A percentile compares a stretch with the other conserved stretches of the same genome.
These are phyloP conservation scores for Anacardium occidentale DNA, from an alignment of 345 rosid genomes.

Conservation along the genomic window DNA sequence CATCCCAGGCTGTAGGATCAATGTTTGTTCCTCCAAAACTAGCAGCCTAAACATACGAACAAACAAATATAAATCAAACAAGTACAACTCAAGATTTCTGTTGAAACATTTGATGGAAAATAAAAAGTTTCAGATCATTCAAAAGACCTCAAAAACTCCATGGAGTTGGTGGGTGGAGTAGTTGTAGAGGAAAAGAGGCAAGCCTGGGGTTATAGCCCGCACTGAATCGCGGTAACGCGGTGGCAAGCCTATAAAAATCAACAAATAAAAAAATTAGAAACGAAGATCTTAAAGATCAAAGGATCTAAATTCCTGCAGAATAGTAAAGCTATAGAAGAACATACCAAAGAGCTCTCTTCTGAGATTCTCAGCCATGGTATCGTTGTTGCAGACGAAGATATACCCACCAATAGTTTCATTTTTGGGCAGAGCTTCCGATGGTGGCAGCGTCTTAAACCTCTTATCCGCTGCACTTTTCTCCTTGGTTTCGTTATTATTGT, in stretches of 20 bases:
- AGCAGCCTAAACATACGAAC: conserved; percentile 54
- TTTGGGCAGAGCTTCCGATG: conserved; percentile 84
- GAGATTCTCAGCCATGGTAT: conserved; percentile 95
- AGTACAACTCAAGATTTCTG: no score
- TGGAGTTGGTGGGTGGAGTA: conserved; percentile 99
- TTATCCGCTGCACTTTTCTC: conserved; percentile 51
- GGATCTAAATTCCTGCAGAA: background rate
- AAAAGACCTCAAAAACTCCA: conserved; percentile 81
- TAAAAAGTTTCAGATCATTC: background rate
- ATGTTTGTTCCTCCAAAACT: conserved; percentile 98
- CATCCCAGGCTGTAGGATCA: conserved; percentile 91
- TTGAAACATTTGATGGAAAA: background rate
- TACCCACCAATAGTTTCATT: conserved; percentile 93
- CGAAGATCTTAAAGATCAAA: background rate
- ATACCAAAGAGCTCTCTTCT: conserved; percentile 87
- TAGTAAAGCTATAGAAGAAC: background rate
- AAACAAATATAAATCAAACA: background rate
- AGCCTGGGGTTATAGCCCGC: conserved; percentile 93
- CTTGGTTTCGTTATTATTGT: conserved; percentile 33
- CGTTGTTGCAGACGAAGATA: conserved; percentile 99
- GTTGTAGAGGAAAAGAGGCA: conserved; percentile 96
- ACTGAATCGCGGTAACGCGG: conserved; percentile 95
- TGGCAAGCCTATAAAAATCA: conserved; percentile 59
- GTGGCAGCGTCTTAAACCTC: conserved; percentile 96
- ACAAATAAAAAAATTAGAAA: background rate